A percentile compares a stretch with the other conserved stretches of the same genome.
Conservation (phyloP, 2,329 filamentous ascomycete species). For the Neocucurbitaria cava region DNA sequence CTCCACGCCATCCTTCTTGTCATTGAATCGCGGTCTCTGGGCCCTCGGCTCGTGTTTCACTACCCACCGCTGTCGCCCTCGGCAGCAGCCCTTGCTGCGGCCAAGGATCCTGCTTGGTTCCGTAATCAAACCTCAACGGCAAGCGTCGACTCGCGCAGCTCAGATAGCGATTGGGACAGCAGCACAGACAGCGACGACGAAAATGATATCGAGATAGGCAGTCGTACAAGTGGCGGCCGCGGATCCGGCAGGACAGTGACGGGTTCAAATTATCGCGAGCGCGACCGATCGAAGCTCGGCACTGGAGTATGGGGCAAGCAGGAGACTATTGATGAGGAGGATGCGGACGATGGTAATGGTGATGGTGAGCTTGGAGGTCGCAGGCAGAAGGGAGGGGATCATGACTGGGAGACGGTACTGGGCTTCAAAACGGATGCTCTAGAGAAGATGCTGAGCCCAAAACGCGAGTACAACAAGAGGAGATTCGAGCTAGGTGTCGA, state of each 20-base stretch:
- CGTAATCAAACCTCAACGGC: slow-evolving; percentile 46
- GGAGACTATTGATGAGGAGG: slow-evolving; percentile 47
- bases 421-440: slow-evolving; percentile 50
- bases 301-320: slow-evolving; percentile 40
- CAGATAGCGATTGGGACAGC: slow-evolving; percentile 48
- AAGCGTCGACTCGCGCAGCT: slow-evolving; percentile 42
- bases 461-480: slow-evolving; percentile 48
- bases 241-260: slow-evolving; percentile 37
- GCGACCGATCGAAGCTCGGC: slow-evolving; percentile 34
- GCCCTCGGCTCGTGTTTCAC: slow-evolving; percentile 52
- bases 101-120: slow-evolving; percentile 46
- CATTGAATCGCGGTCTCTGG: slow-evolving; percentile 48
- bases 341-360: slow-evolving; percentile 30
- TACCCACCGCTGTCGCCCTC: slow-evolving; percentile 50
- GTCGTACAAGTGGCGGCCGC: slow-evolving; percentile 44
- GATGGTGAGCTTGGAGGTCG: slow-evolving; percentile 9
- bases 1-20: slow-evolving; percentile 52
- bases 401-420: slow-evolving; percentile 49
- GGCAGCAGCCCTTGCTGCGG: slow-evolving; percentile 41
- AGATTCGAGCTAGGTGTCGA: slow-evolving; percentile 51
- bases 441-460: slow-evolving; percentile 50
- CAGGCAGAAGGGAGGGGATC: slow-evolving; percentile 35
- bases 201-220: slow-evolving; percentile 43
- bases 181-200: slow-evolving; percentile 45
- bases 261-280: slow-evolving; percentile 31